Evolutionary conservation across 2,329 filamentous ascomycete species (phyloP).

Genomic region (Mariannaea elegans): DNA sequence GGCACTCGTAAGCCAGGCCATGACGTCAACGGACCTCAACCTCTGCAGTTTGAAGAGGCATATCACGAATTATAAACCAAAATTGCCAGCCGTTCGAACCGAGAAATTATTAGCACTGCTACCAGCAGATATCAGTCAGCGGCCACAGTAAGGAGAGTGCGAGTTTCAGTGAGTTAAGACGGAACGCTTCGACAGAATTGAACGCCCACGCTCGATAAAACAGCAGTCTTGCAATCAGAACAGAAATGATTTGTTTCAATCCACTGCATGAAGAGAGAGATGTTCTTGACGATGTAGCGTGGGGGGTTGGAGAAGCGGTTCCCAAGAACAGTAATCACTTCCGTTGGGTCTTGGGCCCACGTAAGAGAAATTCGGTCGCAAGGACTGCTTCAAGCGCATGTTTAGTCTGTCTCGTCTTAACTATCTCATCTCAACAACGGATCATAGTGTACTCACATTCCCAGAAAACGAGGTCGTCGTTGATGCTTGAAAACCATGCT

Average conservation of each 20-base stretch:
- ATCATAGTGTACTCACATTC: not conserved
- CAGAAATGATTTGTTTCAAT: not conserved
- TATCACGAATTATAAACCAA: not conserved
- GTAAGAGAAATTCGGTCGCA: not conserved
- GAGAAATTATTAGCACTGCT: too few relatives aligned
- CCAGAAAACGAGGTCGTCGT: not conserved
- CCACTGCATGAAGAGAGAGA: not conserved
- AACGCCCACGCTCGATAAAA: not conserved
- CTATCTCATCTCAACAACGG: not conserved
- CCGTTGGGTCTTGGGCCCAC: too few relatives aligned
- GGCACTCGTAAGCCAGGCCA: slow-evolving; percentile 19
- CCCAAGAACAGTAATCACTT: not conserved
- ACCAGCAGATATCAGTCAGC: too few relatives aligned
- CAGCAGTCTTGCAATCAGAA: not conserved
- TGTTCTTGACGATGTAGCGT: not conserved
- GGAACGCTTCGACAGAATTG: not conserved
- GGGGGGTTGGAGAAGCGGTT: not conserved
- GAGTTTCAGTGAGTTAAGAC: not conserved
- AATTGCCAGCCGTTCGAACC: not conserved
- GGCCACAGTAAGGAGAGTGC: not conserved
- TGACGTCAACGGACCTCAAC: slow-evolving; percentile 17
- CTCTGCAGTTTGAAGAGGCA: slow-evolving; percentile 3
- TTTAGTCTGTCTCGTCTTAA: not conserved
- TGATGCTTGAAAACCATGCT: not conserved
- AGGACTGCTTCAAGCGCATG: not conserved